phyloP scores from a whole-genome alignment of 768 basidiomycete genomes.

The Amanita phalloides region DNA sequence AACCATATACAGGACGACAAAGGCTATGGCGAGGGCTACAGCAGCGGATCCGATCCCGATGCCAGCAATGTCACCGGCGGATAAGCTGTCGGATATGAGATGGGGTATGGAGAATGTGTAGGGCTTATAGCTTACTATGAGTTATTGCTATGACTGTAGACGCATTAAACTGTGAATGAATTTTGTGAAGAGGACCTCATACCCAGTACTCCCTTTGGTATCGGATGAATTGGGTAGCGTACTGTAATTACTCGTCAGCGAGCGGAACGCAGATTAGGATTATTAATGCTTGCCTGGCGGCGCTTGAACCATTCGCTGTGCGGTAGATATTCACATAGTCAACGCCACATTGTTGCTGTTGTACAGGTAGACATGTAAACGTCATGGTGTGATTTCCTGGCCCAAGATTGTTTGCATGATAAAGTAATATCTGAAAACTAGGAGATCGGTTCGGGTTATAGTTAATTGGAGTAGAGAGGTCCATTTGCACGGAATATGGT shows the following conservation, averaged over 20 bases:
- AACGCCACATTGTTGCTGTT: background rate
- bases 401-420: constrained; percentile 5
- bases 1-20: background rate
- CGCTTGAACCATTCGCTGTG: background rate
- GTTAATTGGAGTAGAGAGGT: background rate
- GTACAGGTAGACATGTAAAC: background rate
- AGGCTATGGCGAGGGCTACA: background rate
- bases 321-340: constrained; percentile 4
- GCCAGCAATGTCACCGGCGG: constrained; percentile 2
- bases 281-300: background rate
- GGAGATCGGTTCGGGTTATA: background rate
- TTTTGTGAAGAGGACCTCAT: too few species aligned
- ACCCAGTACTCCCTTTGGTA: too few species aligned
- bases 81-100: background rate
- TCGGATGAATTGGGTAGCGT: too few species aligned
- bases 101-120: background rate
- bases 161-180: too few species aligned
- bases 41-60: constrained; percentile 1
- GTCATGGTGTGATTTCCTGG: constrained; percentile 3
- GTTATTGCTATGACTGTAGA: background rate
- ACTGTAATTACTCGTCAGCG: background rate
- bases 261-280: background rate
- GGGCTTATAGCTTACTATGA: background rate
- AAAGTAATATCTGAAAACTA: constrained; percentile 1
- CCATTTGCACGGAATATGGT: background rate